phyloP scores from a whole-genome alignment of 192 early-diverging fungal species.

The Piromyces finnis region DNA sequence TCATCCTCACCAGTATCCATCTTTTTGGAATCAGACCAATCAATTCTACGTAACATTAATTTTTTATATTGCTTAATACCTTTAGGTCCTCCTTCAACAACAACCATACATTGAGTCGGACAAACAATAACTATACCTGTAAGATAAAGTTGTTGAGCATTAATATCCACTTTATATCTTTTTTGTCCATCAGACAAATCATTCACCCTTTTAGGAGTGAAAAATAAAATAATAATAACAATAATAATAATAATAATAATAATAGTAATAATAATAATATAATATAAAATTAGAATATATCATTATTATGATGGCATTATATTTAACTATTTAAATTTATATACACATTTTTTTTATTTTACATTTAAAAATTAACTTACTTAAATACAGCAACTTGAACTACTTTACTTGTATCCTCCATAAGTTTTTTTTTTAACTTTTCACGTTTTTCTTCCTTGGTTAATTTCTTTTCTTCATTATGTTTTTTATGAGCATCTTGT shows the following conservation, averaged over 20 bases:
- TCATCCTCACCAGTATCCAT: slow-evolving; percentile 16
- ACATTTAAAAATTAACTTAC: slow-evolving; percentile 16
- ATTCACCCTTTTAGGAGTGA: slow-evolving; percentile 33
- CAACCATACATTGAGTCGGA: slow-evolving; percentile 55
- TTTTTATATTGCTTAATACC: slow-evolving; percentile 84
- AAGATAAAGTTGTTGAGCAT: slow-evolving; percentile 69
- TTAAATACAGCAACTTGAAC: slow-evolving; percentile 72
- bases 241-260: background rate
- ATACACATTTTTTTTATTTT: too few species aligned
- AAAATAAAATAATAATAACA: background rate
- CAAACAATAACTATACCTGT: slow-evolving; percentile 65
- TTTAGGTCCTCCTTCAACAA: slow-evolving; percentile 87
- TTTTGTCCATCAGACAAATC: slow-evolving; percentile 66
- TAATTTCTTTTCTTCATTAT: slow-evolving; percentile 66
- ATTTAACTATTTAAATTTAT: too few species aligned
- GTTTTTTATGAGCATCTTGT: slow-evolving; percentile 56
- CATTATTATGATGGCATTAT: too few species aligned
- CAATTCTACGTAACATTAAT: slow-evolving; percentile 84
- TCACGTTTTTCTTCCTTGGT: slow-evolving; percentile 69
- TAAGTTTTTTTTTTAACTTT: slow-evolving; percentile 55
- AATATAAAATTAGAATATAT: too few species aligned
- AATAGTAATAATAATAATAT: background rate
- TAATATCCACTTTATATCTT: slow-evolving; percentile 74
- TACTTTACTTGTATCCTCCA: slow-evolving; percentile 45
- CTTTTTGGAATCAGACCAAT: slow-evolving; percentile 58